Percentiles rank a stretch among this genome's conserved stretches.
Evolutionary conservation across 768 basidiomycete species (phyloP).

Genomic region (Mycena haematopus): DNA sequence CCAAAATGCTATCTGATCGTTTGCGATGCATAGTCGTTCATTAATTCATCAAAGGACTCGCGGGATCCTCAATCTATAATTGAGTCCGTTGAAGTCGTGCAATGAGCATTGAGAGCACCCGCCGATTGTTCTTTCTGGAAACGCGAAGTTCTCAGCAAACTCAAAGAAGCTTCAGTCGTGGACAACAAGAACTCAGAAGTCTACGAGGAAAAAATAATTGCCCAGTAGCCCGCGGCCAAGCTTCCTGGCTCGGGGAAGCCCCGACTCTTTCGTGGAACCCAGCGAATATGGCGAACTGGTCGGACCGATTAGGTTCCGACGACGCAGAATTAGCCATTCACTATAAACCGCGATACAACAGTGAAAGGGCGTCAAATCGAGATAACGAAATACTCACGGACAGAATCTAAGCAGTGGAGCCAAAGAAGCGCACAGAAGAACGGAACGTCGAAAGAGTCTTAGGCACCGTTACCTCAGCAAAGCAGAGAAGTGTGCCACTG

Average conservation of each 20-base stretch:
- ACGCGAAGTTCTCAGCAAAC: too few relatives aligned
- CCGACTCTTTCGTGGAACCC: too few relatives aligned
- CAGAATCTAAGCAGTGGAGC: neutral
- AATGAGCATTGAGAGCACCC: neutral
- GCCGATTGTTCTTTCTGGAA: too few relatives aligned
- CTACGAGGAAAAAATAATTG: neutral
- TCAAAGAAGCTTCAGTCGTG: too few relatives aligned
- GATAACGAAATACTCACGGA: neutral
- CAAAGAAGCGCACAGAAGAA: too few relatives aligned
- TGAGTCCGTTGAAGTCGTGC: too few relatives aligned
- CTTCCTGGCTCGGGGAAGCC: neutral
- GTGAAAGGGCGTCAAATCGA: neutral
- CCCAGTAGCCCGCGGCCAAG: neutral
- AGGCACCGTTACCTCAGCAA: too few relatives aligned
- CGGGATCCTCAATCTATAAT: neutral
- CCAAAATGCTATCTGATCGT: neutral
- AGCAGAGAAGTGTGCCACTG: too few relatives aligned
- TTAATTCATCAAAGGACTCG: neutral
- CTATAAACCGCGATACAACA: neutral
- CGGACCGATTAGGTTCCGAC: too few relatives aligned
- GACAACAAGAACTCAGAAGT: neutral
- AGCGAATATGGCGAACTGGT: too few relatives aligned
- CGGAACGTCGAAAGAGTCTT: too few relatives aligned
- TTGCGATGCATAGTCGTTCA: neutral
- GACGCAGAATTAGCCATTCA: too few relatives aligned